A percentile compares a stretch with the other conserved stretches of the same genome.
Conservation (phyloP, 805 yeast species). For the Pichia heedii region DNA sequence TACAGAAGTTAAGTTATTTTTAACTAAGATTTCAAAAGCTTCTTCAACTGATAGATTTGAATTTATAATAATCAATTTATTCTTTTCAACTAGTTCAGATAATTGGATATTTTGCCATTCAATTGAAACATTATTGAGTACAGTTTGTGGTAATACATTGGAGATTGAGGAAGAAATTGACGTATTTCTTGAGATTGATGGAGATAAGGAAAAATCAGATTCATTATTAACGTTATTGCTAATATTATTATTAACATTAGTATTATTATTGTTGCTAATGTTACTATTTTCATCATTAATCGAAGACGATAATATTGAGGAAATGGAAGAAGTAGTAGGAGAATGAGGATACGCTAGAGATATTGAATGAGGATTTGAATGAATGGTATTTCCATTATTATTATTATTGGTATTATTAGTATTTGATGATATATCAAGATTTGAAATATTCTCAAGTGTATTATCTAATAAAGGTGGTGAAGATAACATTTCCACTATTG, state of each 20-base stretch:
- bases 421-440: slow-evolving; percentile 4
- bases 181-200: slow-evolving; percentile 29
- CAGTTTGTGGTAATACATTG: slow-evolving; percentile 3
- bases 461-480: slow-evolving; percentile 62
- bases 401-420: neutral
- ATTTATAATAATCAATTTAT: slow-evolving; percentile 63
- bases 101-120: slow-evolving; percentile 74
- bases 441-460: slow-evolving; percentile 6
- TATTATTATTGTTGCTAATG: slow-evolving; percentile 8
- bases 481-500: slow-evolving; percentile 65
- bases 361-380: neutral
- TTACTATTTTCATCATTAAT: neutral
- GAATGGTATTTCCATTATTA: neutral
- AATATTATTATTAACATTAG: slow-evolving; percentile 1
- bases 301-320: slow-evolving; percentile 5
- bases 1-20: slow-evolving; percentile 71
- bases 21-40: slow-evolving; percentile 72
- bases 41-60: slow-evolving; percentile 68
- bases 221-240: neutral
- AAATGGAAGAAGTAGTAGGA: slow-evolving; percentile 3
- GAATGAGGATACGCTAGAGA: slow-evolving; percentile 5
- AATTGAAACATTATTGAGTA: slow-evolving; percentile 22
- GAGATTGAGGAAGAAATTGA: slow-evolving; percentile 27
- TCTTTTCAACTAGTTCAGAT: slow-evolving; percentile 66
- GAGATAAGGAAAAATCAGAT: neutral